Conservation (phyloP, 352 stramenopile species). For the Pythium aristosporum region DNA sequence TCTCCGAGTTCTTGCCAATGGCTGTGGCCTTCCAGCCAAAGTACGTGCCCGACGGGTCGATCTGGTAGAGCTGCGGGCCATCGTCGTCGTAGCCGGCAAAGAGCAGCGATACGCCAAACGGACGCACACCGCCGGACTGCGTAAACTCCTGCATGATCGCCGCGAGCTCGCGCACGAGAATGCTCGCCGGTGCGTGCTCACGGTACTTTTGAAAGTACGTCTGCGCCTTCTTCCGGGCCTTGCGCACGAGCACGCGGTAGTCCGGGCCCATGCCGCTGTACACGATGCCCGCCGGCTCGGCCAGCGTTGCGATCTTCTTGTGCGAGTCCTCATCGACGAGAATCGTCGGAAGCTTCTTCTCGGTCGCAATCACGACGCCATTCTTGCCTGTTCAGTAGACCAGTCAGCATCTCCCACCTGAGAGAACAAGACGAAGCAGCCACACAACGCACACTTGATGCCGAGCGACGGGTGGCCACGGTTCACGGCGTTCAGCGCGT, state of each 20-base stretch:
- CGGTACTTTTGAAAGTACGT: conserved; percentile 96
- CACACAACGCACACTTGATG: conserved; percentile 86
- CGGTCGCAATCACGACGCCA: conserved; percentile 98
- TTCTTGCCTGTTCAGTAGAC: conserved; percentile 90
- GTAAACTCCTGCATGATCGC: conserved; percentile 98
- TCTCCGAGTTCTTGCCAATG: conserved; percentile 97
- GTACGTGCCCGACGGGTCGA: conserved; percentile 98
- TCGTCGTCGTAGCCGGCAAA: conserved; percentile 94
- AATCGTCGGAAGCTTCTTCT: conserved; percentile 97
- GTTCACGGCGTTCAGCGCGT: conserved; percentile 98
- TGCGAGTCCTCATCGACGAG: conserved; percentile 95
- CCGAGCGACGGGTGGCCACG: conserved; percentile 97
- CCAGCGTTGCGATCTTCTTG: conserved; percentile 96
- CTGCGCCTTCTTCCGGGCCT: conserved; percentile 96
- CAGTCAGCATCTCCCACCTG: neutral
- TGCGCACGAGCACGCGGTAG: conserved; percentile 97
- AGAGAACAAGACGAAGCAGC: neutral
- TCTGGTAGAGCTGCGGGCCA: conserved; percentile 97
- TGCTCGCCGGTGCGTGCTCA: conserved; percentile 92
- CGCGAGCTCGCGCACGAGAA: conserved; percentile 98
- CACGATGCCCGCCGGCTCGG: conserved; percentile 89
- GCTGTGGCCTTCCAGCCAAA: conserved; percentile 98
- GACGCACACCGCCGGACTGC: conserved; percentile 96
- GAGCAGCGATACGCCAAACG: conserved; percentile 98
- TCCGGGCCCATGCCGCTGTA: conserved; percentile 99